A percentile compares a stretch with the other conserved stretches of the same genome.
Conservation (phyloP, 148 eudicot species). For the Rhododendron ovatum region DNA sequence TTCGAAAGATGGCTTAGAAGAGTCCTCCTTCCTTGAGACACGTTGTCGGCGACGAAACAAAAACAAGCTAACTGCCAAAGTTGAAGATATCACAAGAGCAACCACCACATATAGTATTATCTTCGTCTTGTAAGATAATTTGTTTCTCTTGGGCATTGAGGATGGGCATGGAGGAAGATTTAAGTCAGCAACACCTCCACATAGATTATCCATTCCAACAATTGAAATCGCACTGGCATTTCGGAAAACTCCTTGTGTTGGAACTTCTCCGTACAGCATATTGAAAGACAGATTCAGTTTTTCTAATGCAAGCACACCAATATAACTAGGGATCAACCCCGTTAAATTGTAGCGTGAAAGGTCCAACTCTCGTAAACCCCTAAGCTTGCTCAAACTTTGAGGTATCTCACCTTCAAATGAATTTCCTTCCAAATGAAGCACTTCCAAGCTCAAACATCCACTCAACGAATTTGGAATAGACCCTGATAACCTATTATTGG, state of each 20-base stretch:
- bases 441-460: not conserved
- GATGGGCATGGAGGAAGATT: not conserved
- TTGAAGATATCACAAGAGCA: not conserved
- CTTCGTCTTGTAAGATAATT: not conserved
- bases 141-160: not conserved
- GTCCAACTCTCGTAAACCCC: not conserved
- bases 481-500: not conserved
- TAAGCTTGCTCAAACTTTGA: not conserved
- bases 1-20: not conserved
- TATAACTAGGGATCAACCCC: not conserved
- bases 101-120: not conserved
- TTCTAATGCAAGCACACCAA: not conserved
- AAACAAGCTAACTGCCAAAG: not conserved
- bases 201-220: not conserved
- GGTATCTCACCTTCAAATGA: not conserved
- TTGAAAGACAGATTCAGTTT: not conserved
- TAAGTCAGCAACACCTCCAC: not conserved
- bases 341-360: not conserved
- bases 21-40: not conserved
- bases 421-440: not conserved
- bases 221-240: not conserved
- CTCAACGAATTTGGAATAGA: not conserved
- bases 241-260: not conserved
- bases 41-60: not conserved
- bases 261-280: not conserved